Base-by-base conservation (phyloP, 2,329 filamentous ascomycete species). In the Clonostachys chloroleuca region DNA sequence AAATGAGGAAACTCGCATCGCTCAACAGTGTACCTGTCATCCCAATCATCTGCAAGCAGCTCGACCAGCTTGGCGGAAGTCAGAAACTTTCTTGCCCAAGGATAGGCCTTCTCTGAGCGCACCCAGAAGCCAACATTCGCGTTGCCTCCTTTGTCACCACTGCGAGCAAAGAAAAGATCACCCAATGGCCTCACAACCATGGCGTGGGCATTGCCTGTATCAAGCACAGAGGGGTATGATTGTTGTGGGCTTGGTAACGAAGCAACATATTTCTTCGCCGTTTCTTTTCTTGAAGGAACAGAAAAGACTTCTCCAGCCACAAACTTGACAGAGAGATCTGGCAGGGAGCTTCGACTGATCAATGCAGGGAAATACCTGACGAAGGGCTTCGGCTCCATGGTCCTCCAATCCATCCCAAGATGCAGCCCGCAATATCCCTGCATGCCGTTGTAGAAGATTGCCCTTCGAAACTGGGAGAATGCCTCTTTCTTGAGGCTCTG, bases 41-140 rank as follows among this genome's bases (percentile, higher is more conserved):
- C 51, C 65, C 68, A 74, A 48, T 77, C 74, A 10, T 69, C 60
- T 1, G 63, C 72, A 1, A 77, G 59, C 2, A 77, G 59, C 36
- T 65, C 54, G 12, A 61, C 58, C 47, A 76, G 52, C 13, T 58
- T 62, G 5, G 55, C 49, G 4, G 55, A 54, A 0, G 66, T 73
- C 56, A 76, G 57, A 45, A 70, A 62, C 3, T 50, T 51, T 12
- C 63, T 61, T 12, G 73, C 56, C 67, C 69, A 74, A 1, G 66
- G 55, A 51, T 63, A 77, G 33, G 72, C 66, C 1, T 55, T 53
- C 35, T 59, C 52, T 2, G 64, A 61, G 5, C 69, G 66, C 45
- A 62, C 62, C 55, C 59, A 66, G 52, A 67, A 59, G 6, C 63
- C 63, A 8, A 65, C 51, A 47, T 65, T 67, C 3, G 60, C 60